Percentiles rank a stretch among this genome's conserved stretches.
These are phyloP conservation scores for Hapsidospora chrysogenum DNA, from an alignment of 495 filamentous ascomycete genomes.

Conservation along the genomic window DNA sequence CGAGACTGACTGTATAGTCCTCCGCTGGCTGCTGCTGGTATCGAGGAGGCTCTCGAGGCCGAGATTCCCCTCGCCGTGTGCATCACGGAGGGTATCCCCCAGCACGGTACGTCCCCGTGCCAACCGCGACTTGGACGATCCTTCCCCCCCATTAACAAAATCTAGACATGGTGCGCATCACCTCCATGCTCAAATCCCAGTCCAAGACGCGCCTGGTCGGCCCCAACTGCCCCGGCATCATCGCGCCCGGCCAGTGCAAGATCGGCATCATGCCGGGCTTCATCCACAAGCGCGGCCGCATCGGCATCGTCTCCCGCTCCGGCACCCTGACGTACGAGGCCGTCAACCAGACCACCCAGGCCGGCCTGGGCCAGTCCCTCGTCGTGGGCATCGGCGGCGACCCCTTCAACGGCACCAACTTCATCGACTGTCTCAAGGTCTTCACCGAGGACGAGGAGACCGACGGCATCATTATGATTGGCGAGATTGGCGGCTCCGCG, in stretches of 20 bases:
- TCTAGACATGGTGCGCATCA: conserved; percentile 96
- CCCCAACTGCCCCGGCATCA: conserved; percentile 98
- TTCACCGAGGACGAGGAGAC: conserved; percentile 94
- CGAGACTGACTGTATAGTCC: conserved; percentile 54
- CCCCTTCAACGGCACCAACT: conserved; percentile 97
- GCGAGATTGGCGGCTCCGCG: conserved; percentile 93
- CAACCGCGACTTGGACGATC: not conserved
- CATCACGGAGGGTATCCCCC: conserved; percentile 96
- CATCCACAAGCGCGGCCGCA: conserved; percentile 98
- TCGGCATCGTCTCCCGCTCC: conserved; percentile 96
- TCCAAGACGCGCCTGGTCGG: conserved; percentile 91
- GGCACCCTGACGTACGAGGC: conserved; percentile 98
- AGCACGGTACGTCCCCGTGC: conserved; percentile 52
- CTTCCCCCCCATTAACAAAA: too few relatives aligned
- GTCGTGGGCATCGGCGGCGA: conserved; percentile 98
- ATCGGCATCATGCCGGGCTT: conserved; percentile 99
- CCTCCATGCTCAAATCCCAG: conserved; percentile 94
- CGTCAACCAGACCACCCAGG: conserved; percentile 97
- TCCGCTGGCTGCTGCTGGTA: conserved; percentile 79
- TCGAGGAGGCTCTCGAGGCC: conserved; percentile 88
- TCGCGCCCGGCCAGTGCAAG: conserved; percentile 96
- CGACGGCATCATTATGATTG: conserved; percentile 99
- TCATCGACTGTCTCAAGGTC: conserved; percentile 96
- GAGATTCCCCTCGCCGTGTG: conserved; percentile 89
- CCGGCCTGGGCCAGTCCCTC: conserved; percentile 90